Evolutionary conservation across 1,284 basidiomycete species (phyloP), one percentile per base, ranked within the genome.

Genomic region (Moesziomyces antarcticus): DNA sequence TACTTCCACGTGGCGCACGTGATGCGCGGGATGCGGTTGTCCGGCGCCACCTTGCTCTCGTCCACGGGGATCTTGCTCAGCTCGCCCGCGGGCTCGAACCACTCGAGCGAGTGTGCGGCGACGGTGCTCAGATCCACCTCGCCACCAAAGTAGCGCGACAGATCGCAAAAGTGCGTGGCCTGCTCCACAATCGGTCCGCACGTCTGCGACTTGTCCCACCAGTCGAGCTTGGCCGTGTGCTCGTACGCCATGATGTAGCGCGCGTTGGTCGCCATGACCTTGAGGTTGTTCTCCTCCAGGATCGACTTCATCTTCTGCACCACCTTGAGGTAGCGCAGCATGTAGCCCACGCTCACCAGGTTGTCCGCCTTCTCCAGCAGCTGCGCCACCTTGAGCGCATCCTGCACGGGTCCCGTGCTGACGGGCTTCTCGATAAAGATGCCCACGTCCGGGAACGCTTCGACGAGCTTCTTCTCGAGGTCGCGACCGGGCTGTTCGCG

Each of bases 181-280:
- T 98, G 96, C 86, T 98, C 97, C 68, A 99, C 89, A 81, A 99
- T 90, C 14, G 96, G 96, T 40, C 96, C 96, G 49, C 82, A 90
- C 89, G 91, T 91, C 86, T 89, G 92, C 24, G 91, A 89, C 86
- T 98, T 98, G 88, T 96, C 91, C 97, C 97, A 99, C 96, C 97
- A 84, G 78, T 94, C 93, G 5, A 89, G 90, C 86, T 97, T 97
- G 50, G 90, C 90, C 1, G 82, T 82, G 66, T 80, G 75, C 90
- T 87, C 85, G 75, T 97, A 97, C 22, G 96, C 95, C 84, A 92
- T 93, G 41, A 94, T 93, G 86, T 98, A 98, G 71, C 95, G 92
- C 10, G 94, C 95, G 77, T 95, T 91, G 56, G 95, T 97, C 53
- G 92, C 89, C 95, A 99, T 98, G 62, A 99, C 94, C n/a, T 91